Conservation (phyloP, 2,329 filamentous ascomycete genomes). For the Laburnicola sp. region DNA sequence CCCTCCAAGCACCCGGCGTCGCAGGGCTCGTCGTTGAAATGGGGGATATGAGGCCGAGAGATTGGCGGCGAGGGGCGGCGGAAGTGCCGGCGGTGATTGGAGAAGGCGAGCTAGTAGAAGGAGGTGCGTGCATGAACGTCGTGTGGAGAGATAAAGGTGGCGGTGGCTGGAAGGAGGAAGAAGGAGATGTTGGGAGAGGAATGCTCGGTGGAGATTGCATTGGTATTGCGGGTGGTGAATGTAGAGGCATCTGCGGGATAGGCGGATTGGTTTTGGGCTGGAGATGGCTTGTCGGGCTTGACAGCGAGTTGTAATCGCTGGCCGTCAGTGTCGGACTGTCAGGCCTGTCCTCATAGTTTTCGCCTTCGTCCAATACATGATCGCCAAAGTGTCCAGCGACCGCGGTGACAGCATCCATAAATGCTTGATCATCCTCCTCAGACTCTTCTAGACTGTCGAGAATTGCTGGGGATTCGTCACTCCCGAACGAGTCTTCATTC, state of each 20-base stretch:
- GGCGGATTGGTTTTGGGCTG: constrained; percentile 3
- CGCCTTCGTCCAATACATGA: constrained; percentile 17
- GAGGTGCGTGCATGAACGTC: constrained; percentile 20
- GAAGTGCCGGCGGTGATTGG: constrained; percentile 19
- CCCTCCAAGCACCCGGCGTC: constrained; percentile 39
- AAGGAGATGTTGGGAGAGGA: constrained; percentile 26
- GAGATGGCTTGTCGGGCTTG: constrained; percentile 24
- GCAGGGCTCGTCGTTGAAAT: constrained; percentile 38
- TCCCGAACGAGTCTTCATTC: constrained; percentile 28
- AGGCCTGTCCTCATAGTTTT: constrained; percentile 20
- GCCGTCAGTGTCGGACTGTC: constrained; percentile 40
- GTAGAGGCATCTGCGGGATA: constrained; percentile 10
- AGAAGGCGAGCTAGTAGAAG: constrained; percentile 28
- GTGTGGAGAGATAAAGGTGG: constrained; percentile 31
- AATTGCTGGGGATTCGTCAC: constrained; percentile 28
- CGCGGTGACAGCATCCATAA: constrained; percentile 36
- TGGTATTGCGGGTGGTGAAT: too few species aligned
- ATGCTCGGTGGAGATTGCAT: too few species aligned
- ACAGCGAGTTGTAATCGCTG: constrained; percentile 35
- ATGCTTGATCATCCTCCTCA: constrained; percentile 27
- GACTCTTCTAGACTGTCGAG: constrained; percentile 23
- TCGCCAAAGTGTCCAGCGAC: constrained; percentile 24
- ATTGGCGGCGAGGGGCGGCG: constrained; percentile 30
- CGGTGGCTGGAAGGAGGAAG: constrained; percentile 21
- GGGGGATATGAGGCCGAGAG: constrained; percentile 37